Base-by-base conservation (phyloP, 768 basidiomycete species). In the Lactarius trivialis region DNA sequence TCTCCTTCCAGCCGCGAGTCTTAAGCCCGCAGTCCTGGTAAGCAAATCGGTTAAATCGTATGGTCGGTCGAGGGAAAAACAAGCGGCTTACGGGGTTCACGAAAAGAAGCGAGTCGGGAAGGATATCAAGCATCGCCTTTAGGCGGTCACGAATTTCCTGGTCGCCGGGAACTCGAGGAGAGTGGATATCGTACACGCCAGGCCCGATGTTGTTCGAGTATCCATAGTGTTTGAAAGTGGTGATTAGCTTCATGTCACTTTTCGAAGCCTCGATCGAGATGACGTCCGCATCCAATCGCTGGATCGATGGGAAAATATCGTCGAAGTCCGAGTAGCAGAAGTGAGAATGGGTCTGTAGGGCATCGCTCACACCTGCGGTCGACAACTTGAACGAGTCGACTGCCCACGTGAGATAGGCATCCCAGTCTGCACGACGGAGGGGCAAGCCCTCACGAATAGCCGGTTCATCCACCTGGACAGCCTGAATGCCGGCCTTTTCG, bases 251-350 rank as follows among this genome's bases (percentile, higher is more conserved):
- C 88, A 98, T 88, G 82, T 98, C 95, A 70, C 87, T 88, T 89
- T 98, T 98, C 67, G 93, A 96, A 53, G 94, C 93, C 77, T 98
- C 95, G 72, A 98, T 97, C 57, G 94, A 96, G 79, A 99, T 98
- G 75, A 97, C 93, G 74, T 99, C 97, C 67, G 95, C 94, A 71
- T 99, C 97, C 63, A 99, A 88, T 67, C 88, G 86, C 76, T 95
- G 88, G 73, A 98, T 97, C 63, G 91, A 95, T 33, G 91, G 86
- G 91, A 98, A 98, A 79, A 98, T 98, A 74, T 97, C 93, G 78
- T 89, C 91, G 73, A 98, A 98, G 81, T 98, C 95, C 60, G 95
- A 98, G 81, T 93, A 95, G 81, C 93, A 96, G 84, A 96, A 96
- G 83, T 99, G 97, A 55, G 94, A 98, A 81, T 98, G 96, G 70